A percentile compares a stretch with the other conserved stretches of the same genome.
phyloP scores from a whole-genome alignment of 345 rosid genomes.

The Kernera saxatilis region DNA sequence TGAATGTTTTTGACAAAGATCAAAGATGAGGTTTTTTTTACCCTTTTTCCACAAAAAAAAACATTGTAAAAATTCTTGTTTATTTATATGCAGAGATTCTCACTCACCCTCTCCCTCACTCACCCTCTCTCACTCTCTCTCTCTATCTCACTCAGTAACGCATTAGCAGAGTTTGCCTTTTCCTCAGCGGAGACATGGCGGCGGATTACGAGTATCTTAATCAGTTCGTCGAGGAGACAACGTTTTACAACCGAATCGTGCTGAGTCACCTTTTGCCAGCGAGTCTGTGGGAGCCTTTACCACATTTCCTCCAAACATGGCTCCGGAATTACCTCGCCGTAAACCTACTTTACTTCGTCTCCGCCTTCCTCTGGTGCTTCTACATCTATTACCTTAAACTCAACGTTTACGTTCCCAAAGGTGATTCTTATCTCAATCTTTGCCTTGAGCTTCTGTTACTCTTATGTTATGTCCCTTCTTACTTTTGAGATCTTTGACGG shows the following conservation, averaged over 20 bases:
- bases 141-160: too few relatives aligned
- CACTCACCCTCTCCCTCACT: too few relatives aligned
- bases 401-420: constrained; percentile 65
- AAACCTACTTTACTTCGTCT: constrained; percentile 49
- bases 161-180: not conserved
- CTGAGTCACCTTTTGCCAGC: constrained; percentile 47
- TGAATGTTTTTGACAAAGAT: too few relatives aligned
- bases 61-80: too few relatives aligned
- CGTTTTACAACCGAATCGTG: constrained; percentile 53
- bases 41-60: too few relatives aligned
- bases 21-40: too few relatives aligned
- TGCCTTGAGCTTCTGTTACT: too few relatives aligned
- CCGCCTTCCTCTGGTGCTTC: constrained; percentile 73
- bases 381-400: constrained; percentile 64
- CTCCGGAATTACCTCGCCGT: constrained; percentile 70
- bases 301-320: constrained; percentile 71
- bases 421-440: constrained; percentile 21
- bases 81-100: too few relatives aligned
- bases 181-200: not conserved
- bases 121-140: too few relatives aligned
- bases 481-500: not conserved
- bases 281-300: constrained; percentile 50
- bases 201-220: constrained; percentile 18
- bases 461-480: too few relatives aligned
- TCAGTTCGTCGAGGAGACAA: constrained; percentile 44